Base-by-base conservation (phyloP, 441 rosid genomes). In the Croton laevigatus region DNA sequence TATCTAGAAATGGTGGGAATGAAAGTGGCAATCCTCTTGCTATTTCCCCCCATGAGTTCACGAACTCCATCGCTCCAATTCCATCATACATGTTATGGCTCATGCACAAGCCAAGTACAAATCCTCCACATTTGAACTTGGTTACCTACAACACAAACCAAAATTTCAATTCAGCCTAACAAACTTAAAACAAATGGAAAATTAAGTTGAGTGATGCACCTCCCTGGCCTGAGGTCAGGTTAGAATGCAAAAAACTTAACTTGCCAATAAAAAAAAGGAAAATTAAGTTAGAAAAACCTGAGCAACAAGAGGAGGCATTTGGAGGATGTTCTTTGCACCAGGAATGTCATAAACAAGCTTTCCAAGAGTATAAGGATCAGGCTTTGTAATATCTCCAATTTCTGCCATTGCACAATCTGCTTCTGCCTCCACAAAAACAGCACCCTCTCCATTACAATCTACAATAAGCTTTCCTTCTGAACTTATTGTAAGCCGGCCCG, bases 1-100 rank as follows among this genome's bases (percentile, higher is more conserved):
- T 72, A 79, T 92, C 93, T 6, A 78, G 55, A 74, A 86, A 89
- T 12, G 98, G 96, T 55, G 87, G 88, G 62, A 80, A 69, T n/a
- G 84, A 53, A 42, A 88, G 73, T n/a, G 93, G 87, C 72, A 88
- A 71, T 19, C 93, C 94, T 82, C 97, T 82, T 62, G 97, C 94
- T 44, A 81, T 80, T 83, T 90, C 94, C n/a, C 90, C 96, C 96
- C 97, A 92, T 34, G 96, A 88, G 75, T 87, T 90, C 66, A 92
- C 96, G 76, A 92, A 92, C 68, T 92, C 96, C 97, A 92, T 90
- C 3, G 97, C 96, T 38, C 91, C 96, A 71, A 90, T 87, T 5
- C 97, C 96, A 76, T 92, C 97, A 53, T 88, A 87, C 91, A 90
- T 87, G 44, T 94, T 87, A 62, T 92, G 97, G 67, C 87, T 92